Evolutionary conservation across 2,329 filamentous ascomycete species (phyloP).

Genomic region (Ilyonectria robusta): DNA sequence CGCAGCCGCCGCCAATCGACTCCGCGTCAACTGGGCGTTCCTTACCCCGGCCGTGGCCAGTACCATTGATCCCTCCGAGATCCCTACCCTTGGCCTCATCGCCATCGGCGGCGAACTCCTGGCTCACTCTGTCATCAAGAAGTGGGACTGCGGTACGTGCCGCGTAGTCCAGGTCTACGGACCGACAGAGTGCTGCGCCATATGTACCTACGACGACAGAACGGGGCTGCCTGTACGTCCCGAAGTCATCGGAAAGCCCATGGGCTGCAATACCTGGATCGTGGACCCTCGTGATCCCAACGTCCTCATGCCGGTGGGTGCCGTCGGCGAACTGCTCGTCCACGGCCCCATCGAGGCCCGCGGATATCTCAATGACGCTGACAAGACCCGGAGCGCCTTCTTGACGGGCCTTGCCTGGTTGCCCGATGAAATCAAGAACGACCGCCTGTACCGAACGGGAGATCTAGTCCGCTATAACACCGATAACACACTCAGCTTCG

Average conservation of each 20-base stretch:
- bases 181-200: constrained; percentile 12
- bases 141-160: constrained; percentile 6
- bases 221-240: not conserved
- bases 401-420: constrained; percentile 11
- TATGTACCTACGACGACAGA: constrained; percentile 1
- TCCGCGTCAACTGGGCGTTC: constrained; percentile 32
- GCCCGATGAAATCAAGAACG: not conserved
- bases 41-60: constrained; percentile 23
- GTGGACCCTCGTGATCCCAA: constrained; percentile 10
- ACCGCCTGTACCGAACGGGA: constrained; percentile 20
- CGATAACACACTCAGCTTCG: constrained; percentile 10
- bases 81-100: constrained; percentile 3
- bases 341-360: constrained; percentile 14
- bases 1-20: constrained; percentile 28
- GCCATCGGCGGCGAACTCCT: constrained; percentile 8
- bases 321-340: constrained; percentile 17
- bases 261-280: constrained; percentile 14
- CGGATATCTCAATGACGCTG: constrained; percentile 16
- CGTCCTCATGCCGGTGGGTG: constrained; percentile 14
- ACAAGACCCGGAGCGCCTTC: constrained; percentile 5
- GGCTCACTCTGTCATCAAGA: constrained; percentile 10
- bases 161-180: constrained; percentile 14
- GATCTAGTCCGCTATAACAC: constrained; percentile 21
- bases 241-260: constrained; percentile 1
- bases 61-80: constrained; percentile 1